phyloP scores from a whole-genome alignment of 1,139 yeast genomes.

The Kodamaea derodonti region DNA sequence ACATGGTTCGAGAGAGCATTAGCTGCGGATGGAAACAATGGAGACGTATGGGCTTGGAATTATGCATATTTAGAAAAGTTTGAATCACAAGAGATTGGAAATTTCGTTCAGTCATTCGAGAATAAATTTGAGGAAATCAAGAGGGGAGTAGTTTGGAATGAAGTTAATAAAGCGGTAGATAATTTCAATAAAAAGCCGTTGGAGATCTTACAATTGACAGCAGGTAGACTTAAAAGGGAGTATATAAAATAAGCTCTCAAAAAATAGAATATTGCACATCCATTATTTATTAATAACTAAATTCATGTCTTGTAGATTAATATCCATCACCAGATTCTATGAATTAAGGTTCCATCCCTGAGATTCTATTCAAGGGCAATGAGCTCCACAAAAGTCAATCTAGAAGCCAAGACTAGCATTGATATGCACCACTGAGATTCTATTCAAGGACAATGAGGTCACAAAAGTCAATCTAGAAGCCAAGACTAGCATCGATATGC shows the following conservation, averaged over 20 bases:
- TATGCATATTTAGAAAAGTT: slow-evolving; percentile 34
- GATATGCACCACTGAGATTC: no score
- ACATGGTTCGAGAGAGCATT: slow-evolving; percentile 77
- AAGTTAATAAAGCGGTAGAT: slow-evolving; percentile 37
- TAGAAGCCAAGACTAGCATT: no score
- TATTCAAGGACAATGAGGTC: no score
- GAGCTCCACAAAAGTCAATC: no score
- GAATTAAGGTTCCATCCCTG: no score
- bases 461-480: no score
- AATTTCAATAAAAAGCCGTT: slow-evolving; percentile 33
- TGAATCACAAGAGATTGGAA: slow-evolving; percentile 15
- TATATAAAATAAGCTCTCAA: neutral
- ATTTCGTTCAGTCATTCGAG: slow-evolving; percentile 11
- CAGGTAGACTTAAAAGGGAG: neutral
- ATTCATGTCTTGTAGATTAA: no score
- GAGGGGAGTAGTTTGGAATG: slow-evolving; percentile 58
- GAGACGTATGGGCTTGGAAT: slow-evolving; percentile 78
- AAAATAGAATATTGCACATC: neutral
- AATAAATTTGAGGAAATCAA: slow-evolving; percentile 40
- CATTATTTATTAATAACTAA: neutral
- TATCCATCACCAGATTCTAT: no score
- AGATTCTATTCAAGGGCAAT: no score
- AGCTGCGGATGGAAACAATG: slow-evolving; percentile 47
- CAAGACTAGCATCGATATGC: no score
- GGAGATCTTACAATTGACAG: slow-evolving; percentile 21